Base-by-base conservation (phyloP, 23 red algal genomes). In the Cyanidiococcus yangmingshanensis region DNA sequence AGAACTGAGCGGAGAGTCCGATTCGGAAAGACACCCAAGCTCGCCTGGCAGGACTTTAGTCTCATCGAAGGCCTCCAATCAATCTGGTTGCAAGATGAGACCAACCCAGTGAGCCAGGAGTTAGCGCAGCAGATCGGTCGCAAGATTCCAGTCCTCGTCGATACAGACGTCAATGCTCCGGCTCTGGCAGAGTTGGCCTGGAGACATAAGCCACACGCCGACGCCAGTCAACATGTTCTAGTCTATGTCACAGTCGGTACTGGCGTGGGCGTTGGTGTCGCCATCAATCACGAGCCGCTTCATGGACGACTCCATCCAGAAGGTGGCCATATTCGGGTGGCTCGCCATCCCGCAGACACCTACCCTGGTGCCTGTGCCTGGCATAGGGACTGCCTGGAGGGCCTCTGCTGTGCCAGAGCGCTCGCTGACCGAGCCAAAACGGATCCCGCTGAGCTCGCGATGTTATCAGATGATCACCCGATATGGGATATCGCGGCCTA, bases 151-250 rank as follows among this genome's bases (percentile, higher is more conserved):
- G 59, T 98, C 3, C 83, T 41, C 18, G 83, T 98, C 29, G 94
- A 98, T 54, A 98, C 94, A 24, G 94, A 98, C 38, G 94, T 98
- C 27, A 98, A 98, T 67, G 94, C 94, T 40, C 94, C 94, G 1
- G 94, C 94, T 37, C 12, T 92, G 27, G 94, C 88, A 1, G 94
- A 98, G 59, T 39, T 89, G 50, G 63, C 63, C 27, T 2, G 12
- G 15, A 25, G 63, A 7, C 63, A 29, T 3, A 15, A 7, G 7
- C 45, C 45, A 21, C 7, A 7, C 45, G 45, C 7, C 45, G 12
- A n/a, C 21, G 41, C 18, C 67, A 77, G 38, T 83, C 50, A 26
- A 77, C 38, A 26, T 38, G 67, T 79, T 32, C 79, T 79, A 32
- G 94, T 79, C 32, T 98, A 98, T 77, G 83, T 98, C 75, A 98